Evolutionary conservation across 805 yeast species (phyloP).

Genomic region (Sugiyamaella smithiae): DNA sequence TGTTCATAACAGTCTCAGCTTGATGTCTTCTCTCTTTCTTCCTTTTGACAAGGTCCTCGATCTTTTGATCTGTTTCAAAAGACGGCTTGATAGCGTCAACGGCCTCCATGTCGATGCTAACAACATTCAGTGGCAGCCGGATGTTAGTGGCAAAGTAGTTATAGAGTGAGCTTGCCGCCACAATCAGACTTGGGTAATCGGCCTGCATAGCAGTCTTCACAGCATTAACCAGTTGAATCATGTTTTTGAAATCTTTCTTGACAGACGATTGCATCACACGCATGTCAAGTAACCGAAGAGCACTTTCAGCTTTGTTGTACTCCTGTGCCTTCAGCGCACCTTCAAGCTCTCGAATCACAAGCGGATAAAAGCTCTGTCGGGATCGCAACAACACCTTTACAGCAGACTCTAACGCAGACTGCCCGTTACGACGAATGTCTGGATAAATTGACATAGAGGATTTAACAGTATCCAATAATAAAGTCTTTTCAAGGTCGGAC

Average conservation of each 20-base stretch:
- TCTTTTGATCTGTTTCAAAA: constrained; percentile 17
- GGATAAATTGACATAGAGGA: constrained; percentile 68
- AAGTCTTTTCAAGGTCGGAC: constrained; percentile 56
- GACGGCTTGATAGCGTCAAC: constrained; percentile 21
- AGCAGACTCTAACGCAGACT: constrained; percentile 60
- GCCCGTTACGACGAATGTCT: constrained; percentile 68
- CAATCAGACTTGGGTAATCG: constrained; percentile 55
- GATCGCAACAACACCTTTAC: constrained; percentile 70
- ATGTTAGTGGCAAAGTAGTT: constrained; percentile 40
- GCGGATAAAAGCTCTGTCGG: constrained; percentile 51
- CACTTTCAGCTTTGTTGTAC: constrained; percentile 58
- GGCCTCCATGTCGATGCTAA: constrained; percentile 13
- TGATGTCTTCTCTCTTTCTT: constrained; percentile 20
- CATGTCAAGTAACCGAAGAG: constrained; percentile 54
- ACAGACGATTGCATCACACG: constrained; percentile 58
- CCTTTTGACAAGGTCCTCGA: constrained; percentile 16
- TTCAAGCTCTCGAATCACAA: constrained; percentile 48
- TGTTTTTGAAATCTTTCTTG: constrained; percentile 53
- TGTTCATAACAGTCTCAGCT: constrained; percentile 20
- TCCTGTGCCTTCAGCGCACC: constrained; percentile 50
- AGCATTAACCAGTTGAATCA: constrained; percentile 47
- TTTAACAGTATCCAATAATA: constrained; percentile 63
- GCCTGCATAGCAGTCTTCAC: constrained; percentile 54
- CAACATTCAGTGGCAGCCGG: constrained; percentile 44
- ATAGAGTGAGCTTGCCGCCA: constrained; percentile 53